Conservation (phyloP, 108 stramenopile species). For the Skeletonema marinoi region DNA sequence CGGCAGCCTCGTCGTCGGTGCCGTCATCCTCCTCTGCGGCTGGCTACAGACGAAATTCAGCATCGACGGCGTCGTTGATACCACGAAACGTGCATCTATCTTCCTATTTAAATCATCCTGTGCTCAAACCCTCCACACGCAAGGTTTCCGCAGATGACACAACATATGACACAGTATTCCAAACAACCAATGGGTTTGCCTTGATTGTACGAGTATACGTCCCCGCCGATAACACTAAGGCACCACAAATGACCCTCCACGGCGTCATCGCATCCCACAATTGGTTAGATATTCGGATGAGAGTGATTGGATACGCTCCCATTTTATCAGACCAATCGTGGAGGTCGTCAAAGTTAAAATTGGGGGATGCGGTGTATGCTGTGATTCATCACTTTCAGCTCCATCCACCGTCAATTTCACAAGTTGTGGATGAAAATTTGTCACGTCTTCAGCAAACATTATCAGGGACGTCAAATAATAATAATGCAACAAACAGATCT, state of each 20-base stretch:
- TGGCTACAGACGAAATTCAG: background rate
- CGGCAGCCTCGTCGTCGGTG: background rate
- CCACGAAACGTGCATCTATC: constrained; percentile 62
- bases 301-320: constrained; percentile 68
- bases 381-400: constrained; percentile 83
- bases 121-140: constrained; percentile 71
- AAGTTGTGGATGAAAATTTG: constrained; percentile 67
- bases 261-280: constrained; percentile 73
- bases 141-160: constrained; percentile 67
- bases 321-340: constrained; percentile 62
- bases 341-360: constrained; percentile 47
- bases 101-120: constrained; percentile 69
- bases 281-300: constrained; percentile 73
- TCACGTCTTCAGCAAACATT: constrained; percentile 50
- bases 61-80: constrained; percentile 1
- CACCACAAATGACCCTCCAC: constrained; percentile 74
- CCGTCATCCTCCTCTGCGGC: background rate
- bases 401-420: constrained; percentile 63
- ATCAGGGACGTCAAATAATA: background rate
- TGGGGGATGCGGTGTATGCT: constrained; percentile 75
- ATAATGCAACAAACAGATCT: background rate
- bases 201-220: constrained; percentile 76
- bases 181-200: constrained; percentile 70
- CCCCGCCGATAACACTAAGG: constrained; percentile 20
- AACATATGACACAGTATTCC: constrained; percentile 85